Evolutionary conservation across 2,329 filamentous ascomycete species (phyloP).

Genomic region (Fusarium multiceps): DNA sequence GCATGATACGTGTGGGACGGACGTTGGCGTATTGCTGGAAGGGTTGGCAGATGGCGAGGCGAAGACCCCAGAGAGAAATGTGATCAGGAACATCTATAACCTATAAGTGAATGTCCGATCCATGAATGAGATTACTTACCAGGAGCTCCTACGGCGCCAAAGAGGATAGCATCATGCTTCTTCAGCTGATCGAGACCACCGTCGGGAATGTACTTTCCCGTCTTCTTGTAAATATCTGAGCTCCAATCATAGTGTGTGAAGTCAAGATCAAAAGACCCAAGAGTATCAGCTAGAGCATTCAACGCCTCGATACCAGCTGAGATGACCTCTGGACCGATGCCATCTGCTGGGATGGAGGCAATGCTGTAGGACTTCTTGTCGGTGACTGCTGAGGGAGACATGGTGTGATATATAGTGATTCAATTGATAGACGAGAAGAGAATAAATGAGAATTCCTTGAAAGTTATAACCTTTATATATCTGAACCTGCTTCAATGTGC

Average conservation of each 20-base stretch:
- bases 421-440: not conserved
- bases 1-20: conserved; percentile 70
- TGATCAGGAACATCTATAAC: conserved; percentile 69
- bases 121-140: conserved; percentile 36
- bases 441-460: not conserved
- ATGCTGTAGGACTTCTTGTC: conserved; percentile 59
- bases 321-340: conserved; percentile 73
- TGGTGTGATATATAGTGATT: not conserved
- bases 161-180: conserved; percentile 69
- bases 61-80: conserved; percentile 72
- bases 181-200: conserved; percentile 53
- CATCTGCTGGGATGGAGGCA: conserved; percentile 71
- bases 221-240: conserved; percentile 73
- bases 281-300: conserved; percentile 61
- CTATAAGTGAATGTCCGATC: not conserved
- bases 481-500: conserved; percentile 1
- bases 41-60: conserved; percentile 71
- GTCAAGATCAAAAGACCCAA: conserved; percentile 68
- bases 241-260: conserved; percentile 76
- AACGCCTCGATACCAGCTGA: conserved; percentile 70
- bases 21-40: conserved; percentile 76
- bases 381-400: conserved; percentile 41
- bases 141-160: conserved; percentile 72
- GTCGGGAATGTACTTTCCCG: conserved; percentile 62
- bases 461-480: not conserved